These are phyloP conservation scores for Cephalotrichum gorgonifer DNA, from an alignment of 2,329 filamentous ascomycete genomes.

Conservation along the genomic window DNA sequence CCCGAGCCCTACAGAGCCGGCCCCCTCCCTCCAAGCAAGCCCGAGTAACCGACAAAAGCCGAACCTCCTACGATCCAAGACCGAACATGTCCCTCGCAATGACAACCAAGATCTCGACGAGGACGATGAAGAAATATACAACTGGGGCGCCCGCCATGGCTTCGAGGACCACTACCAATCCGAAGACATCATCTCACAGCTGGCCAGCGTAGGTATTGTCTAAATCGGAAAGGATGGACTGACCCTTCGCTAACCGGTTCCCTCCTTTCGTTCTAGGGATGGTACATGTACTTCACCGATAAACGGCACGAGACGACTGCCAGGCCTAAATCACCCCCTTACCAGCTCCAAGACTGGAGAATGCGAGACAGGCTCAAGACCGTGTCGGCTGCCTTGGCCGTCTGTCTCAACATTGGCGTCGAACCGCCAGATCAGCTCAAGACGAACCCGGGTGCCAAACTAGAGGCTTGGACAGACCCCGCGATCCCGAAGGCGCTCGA, in stretches of 20 bases:
- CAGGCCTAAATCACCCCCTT: slow-evolving; percentile 60
- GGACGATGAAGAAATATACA: slow-evolving; percentile 34
- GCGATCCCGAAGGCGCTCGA: slow-evolving; percentile 79
- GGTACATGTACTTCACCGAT: slow-evolving; percentile 99
- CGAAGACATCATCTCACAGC: slow-evolving; percentile 74
- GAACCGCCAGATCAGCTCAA: slow-evolving; percentile 96
- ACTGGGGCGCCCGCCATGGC: slow-evolving; percentile 64
- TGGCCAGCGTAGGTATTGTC: slow-evolving; percentile 59
- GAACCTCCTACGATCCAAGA: slow-evolving; percentile 44
- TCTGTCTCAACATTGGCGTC: slow-evolving; percentile 95
- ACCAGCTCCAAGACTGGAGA: slow-evolving; percentile 81
- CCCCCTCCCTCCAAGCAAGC: slow-evolving; percentile 1
- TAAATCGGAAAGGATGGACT: slow-evolving; percentile 5
- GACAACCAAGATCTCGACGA: slow-evolving; percentile 28
- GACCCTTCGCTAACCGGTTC: background rate
- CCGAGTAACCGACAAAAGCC: slow-evolving; percentile 31
- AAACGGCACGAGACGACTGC: slow-evolving; percentile 94
- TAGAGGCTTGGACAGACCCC: slow-evolving; percentile 96
- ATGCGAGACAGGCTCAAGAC: slow-evolving; percentile 96
- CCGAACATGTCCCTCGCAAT: slow-evolving; percentile 36
- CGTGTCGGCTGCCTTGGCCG: slow-evolving; percentile 84
- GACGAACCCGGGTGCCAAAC: slow-evolving; percentile 82
- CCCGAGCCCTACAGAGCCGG: slow-evolving; percentile 19
- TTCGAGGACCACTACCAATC: slow-evolving; percentile 90
- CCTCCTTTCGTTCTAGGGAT: slow-evolving; percentile 53